Base-by-base conservation (phyloP, 2,329 filamentous ascomycete species). In the Cladosporium sp. region DNA sequence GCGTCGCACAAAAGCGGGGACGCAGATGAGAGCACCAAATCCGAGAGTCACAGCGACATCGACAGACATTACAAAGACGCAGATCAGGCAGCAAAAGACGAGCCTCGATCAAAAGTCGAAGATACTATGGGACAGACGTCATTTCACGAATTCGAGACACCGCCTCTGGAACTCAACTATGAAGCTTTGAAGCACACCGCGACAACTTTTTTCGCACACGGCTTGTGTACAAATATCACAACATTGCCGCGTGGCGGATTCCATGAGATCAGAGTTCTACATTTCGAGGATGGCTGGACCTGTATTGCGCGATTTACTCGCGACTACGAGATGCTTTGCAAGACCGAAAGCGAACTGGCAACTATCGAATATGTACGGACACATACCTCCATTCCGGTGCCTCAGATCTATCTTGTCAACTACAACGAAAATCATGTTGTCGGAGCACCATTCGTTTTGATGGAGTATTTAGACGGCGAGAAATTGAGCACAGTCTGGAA, bases 241-340 rank as follows among this genome's bases (percentile, higher is more conserved):
- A 45, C n/a, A 1, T 15, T 59, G 2, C 14, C 6, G 3, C 38
- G 55, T 3, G 62, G 62, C 7, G n/a, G 20, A 2, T 60, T 37
- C 25, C 60, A 62, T 19, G 60, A 61, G 6, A 51, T 64, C 36
- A 15, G 30, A 1, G 12, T 50, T 0, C 47, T 64, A 2, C 25
- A 42, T 14, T 62, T 64, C 40, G 58, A 57, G 15, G 64, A 66
- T 50, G 63, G 60, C 3, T 64, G 60, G 54, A 57, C n/a, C 15
- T 63, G 61, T 47, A 58, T 63, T 15, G 61, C 42, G 7, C 56
- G 63, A 2, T 63, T 63, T 51, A 58, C 58, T 1, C 47, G 62
- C 19, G 50, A 63, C 20, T 15, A 42, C 1, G 54, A 61, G 42
- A 19, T 28, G 12, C 19, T 58, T 4, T 19, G 19, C 7, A 51